These are phyloP conservation scores for Phialocephala subalpina DNA, from an alignment of 2,329 filamentous ascomycete genomes.

Conservation along the genomic window DNA sequence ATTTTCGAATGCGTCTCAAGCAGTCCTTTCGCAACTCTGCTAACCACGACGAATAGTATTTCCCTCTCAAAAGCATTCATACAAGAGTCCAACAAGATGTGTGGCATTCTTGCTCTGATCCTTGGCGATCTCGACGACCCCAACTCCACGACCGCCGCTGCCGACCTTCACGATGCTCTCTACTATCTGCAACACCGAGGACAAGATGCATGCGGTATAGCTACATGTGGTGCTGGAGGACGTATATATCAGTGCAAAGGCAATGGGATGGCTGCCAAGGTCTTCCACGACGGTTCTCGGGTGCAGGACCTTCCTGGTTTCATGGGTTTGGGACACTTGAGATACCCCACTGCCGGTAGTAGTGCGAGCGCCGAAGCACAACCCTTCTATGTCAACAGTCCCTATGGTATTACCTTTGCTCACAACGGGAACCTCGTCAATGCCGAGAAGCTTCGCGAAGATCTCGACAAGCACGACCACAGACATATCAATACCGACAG, in stretches of 20 bases:
- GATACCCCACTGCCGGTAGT: conserved; percentile 90
- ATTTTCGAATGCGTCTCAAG: background rate
- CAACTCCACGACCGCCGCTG: conserved; percentile 59
- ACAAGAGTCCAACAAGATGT: conserved; percentile 54
- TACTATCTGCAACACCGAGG: conserved; percentile 77
- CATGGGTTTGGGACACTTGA: conserved; percentile 86
- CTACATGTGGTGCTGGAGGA: conserved; percentile 76
- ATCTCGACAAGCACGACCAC: conserved; percentile 50
- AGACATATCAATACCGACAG: conserved; percentile 77
- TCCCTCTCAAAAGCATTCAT: background rate
- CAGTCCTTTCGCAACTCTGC: conserved; percentile 16
- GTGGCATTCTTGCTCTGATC: conserved; percentile 68
- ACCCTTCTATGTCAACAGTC: conserved; percentile 90
- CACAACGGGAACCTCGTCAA: conserved; percentile 93
- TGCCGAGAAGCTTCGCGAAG: conserved; percentile 69
- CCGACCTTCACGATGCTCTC: conserved; percentile 75
- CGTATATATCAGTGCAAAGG: conserved; percentile 91
- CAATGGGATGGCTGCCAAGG: conserved; percentile 84
- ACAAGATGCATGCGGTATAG: conserved; percentile 89
- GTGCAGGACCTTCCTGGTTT: conserved; percentile 80
- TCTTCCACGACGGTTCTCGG: conserved; percentile 82
- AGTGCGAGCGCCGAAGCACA: conserved; percentile 86
- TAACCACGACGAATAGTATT: conserved; percentile 20
- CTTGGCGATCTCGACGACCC: conserved; percentile 61
- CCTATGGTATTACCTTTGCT: conserved; percentile 81